These are phyloP conservation scores for Lindgomyces ingoldianus DNA, from an alignment of 495 filamentous ascomycete genomes.

Conservation along the genomic window DNA sequence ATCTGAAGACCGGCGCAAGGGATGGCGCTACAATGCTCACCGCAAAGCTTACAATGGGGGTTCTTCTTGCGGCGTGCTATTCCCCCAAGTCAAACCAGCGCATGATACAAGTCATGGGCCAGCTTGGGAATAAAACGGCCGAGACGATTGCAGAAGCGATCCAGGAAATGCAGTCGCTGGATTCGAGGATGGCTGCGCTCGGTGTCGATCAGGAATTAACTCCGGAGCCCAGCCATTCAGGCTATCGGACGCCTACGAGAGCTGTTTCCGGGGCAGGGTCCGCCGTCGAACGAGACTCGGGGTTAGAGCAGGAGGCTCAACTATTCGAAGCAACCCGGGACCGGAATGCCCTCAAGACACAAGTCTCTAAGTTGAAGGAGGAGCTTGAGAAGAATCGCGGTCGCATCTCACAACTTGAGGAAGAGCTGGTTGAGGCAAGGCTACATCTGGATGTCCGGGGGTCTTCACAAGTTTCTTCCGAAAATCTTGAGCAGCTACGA, in stretches of 20 bases:
- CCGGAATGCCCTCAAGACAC: conserved; percentile 20
- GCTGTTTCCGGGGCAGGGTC: conserved; percentile 24
- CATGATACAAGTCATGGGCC: conserved; percentile 43
- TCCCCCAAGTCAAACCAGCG: conserved; percentile 42
- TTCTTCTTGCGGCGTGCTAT: conserved; percentile 44
- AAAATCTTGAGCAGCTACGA: conserved; percentile 40
- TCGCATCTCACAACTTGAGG: conserved; percentile 41
- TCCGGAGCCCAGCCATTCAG: conserved; percentile 26
- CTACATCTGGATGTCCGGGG: conserved; percentile 40
- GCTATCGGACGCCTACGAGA: conserved; percentile 28
- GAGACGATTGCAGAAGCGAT: conserved; percentile 43
- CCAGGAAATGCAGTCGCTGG: conserved; percentile 42
- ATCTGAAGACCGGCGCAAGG: conserved; percentile 62
- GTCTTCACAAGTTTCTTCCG: conserved; percentile 25
- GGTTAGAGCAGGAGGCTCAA: conserved; percentile 43
- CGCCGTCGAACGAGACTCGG: conserved; percentile 40
- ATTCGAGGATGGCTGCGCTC: conserved; percentile 33
- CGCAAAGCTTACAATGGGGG: conserved; percentile 40
- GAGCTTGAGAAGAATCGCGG: conserved; percentile 38
- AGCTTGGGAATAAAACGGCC: conserved; percentile 38
- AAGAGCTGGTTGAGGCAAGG: conserved; percentile 43
- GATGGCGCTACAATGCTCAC: conserved; percentile 39
- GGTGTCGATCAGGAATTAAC: conserved; percentile 35
- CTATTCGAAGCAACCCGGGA: conserved; percentile 38
- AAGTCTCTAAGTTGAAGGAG: conserved; percentile 20